These are phyloP conservation scores for Trichoderma semiorbis DNA, from an alignment of 2,329 filamentous ascomycete genomes.

Conservation along the genomic window DNA sequence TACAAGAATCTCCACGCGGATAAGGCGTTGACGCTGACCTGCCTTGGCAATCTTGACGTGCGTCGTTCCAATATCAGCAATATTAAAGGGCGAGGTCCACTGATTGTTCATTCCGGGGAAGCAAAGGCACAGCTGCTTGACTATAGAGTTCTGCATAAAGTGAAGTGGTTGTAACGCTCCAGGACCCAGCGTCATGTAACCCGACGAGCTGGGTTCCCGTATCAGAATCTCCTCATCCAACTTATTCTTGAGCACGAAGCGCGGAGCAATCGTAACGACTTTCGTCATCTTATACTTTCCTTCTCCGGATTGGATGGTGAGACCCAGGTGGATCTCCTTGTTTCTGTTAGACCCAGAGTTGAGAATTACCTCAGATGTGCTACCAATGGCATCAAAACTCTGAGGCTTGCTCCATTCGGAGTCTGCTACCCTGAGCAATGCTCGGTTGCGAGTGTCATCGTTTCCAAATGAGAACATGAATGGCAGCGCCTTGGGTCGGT, in stretches of 20 bases:
- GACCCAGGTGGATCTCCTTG: constrained; percentile 85
- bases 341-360: constrained; percentile 72
- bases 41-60: constrained; percentile 92
- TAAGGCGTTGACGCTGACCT: constrained; percentile 81
- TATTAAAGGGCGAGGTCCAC: constrained; percentile 97
- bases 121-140: constrained; percentile 88
- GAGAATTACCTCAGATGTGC: constrained; percentile 81
- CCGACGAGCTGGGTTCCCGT: constrained; percentile 86
- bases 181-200: constrained; percentile 71
- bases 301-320: constrained; percentile 84
- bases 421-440: constrained; percentile 79
- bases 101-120: constrained; percentile 94
- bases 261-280: constrained; percentile 85
- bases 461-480: constrained; percentile 95
- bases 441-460: constrained; percentile 88
- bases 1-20: constrained; percentile 85
- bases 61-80: constrained; percentile 86
- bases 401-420: constrained; percentile 97
- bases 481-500: constrained; percentile 72
- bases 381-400: constrained; percentile 96
- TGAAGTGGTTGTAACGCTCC: constrained; percentile 83
- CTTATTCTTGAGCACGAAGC: constrained; percentile 93
- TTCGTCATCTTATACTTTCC: constrained; percentile 98
- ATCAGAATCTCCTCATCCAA: constrained; percentile 84
- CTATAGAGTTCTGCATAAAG: constrained; percentile 76